These are phyloP conservation scores for Zymoseptoria pseudotritici DNA, from an alignment of 2,329 filamentous ascomycete genomes.

Conservation along the genomic window DNA sequence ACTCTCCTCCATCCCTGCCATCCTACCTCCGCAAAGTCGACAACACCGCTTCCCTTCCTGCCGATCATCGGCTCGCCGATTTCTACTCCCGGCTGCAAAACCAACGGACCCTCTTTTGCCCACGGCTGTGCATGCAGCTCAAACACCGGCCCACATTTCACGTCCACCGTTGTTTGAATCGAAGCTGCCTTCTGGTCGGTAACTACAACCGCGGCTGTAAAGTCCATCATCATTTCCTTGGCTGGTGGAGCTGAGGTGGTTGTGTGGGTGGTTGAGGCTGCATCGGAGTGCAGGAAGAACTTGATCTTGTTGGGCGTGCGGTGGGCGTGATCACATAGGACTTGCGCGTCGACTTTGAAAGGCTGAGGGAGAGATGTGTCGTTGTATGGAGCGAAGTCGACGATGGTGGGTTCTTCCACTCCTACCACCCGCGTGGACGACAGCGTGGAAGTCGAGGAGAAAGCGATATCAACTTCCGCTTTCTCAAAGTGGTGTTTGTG, in stretches of 20 bases:
- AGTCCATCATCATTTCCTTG: conserved; percentile 5
- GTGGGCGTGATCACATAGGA: conserved; percentile 5
- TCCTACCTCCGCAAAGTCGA: conserved; percentile 1
- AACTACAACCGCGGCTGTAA: conserved; percentile 7
- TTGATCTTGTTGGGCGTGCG: conserved; percentile 1
- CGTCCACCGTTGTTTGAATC: conserved; percentile 4
- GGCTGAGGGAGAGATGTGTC: neutral
- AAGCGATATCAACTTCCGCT: conserved; percentile 6
- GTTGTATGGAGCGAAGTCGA: conserved; percentile 11
- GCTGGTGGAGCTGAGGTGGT: neutral
- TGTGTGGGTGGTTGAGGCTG: neutral
- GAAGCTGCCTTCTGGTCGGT: neutral
- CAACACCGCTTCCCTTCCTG: too few relatives aligned
- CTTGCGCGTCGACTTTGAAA: neutral
- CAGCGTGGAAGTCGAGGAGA: neutral
- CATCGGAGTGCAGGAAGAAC: conserved; percentile 8
- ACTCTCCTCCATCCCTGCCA: conserved; percentile 3
- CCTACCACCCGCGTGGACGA: neutral
- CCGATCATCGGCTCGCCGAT: neutral
- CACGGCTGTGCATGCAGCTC: conserved; percentile 11
- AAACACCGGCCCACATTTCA: conserved; percentile 11
- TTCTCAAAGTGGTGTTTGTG: conserved; percentile 4
- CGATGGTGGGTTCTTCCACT: conserved; percentile 1
- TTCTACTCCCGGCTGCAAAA: conserved; percentile 8
- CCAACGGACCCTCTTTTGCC: conserved; percentile 4